Base-by-base conservation (phyloP, 192 early-diverging fungal genomes). In the Coemansia sp. region DNA sequence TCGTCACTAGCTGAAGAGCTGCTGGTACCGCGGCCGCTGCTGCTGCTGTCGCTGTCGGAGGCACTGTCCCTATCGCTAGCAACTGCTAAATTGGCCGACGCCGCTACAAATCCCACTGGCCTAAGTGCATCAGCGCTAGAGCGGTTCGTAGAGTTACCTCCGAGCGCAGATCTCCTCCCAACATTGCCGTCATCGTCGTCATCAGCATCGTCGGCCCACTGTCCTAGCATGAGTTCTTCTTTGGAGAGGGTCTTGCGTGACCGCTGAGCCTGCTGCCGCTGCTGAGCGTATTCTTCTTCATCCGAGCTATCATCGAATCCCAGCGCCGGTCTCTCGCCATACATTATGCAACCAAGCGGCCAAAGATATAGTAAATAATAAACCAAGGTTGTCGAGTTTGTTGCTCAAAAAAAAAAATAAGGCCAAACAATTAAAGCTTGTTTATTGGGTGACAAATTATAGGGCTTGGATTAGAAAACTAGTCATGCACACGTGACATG, bases 181-280 rank as follows among this genome's bases (percentile, higher is more conserved):
- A 38, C 9, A 63, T 15, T 5, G 41, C 10, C 22, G 11, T 38
- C 67, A 22, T 12, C 27, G 29, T 33, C 27, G 22, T 54, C 51
- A 43, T 71, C 65, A 16, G 47, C 51, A 43, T 71, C 65, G 13
- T 75, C 51, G 2, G 76, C 81, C 81, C 81, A 84, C 8, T 76
- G 70, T 1, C 81, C 81, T 3, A 84, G 73, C 77, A 84, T 84
- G 6, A 44, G 52, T 3, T 73, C 57, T 4, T 84, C 81, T 46
- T 73, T 78, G 34, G 81, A 54, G 8, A 41, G 65, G 3, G 31
- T 16, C 15, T 43, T 22, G 63, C 24, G 71, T 1, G 59, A 63
- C 18, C 43, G 63, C n/a, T 42, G 36, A 11, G 36, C 38, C 61
- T 42, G 61, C 1, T 3, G 61, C 47, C 34, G 16, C 12, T 18